Evolutionary conservation across 192 early-diverging fungal species (phyloP), one percentile per base, ranked within the genome.

Genomic region (Geranomyces variabilis): DNA sequence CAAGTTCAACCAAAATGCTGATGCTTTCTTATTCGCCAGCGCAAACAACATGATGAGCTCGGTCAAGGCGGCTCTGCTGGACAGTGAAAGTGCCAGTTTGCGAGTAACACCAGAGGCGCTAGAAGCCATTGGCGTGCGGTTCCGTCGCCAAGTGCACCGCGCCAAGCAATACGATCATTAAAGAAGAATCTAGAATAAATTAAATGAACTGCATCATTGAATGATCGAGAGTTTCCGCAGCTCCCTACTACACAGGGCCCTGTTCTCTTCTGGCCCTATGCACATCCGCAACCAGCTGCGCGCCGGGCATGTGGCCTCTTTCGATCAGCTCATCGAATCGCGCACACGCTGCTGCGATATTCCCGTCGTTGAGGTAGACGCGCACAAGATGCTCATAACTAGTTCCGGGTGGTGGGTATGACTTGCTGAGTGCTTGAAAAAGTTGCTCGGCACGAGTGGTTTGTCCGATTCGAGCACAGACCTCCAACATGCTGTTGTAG

Each of bases 41-140:
- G 82, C 82, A 26, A 67, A 70, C 58, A 86, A 86, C 65, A 28
- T 86, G 21, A 83, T 84, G 74, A 26, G 33, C 5, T 67, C 69
- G 8, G 77, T 82, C 43, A 80, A 79, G 59, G 70, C 47, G 29
- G 71, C 66, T 48, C 51, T 85, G 58, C 47, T 75, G n/a, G 78
- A 82, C 43, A 72, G 77, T 22, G 81, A 79, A 46, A 62, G 67
- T n/a, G 75, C 75, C 9, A 72, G 72, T 30, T 45, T 82, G 73
- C 34, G 81, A 43, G 62, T 70, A 8, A 6, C 33, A 30, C 31
- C 49, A 12, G 47, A 46, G 14, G 34, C 24, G 0, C 21, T 67
- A 48, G 63, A 56, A 15, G 29, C 70, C 0, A 69, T 70, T n/a
- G 69, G 64, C 15, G 70, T 72, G 19, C 19, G 43, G 66, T 75